Evolutionary conservation across 805 yeast species (phyloP), one percentile per base, ranked within the genome.

Genomic region (Teunomyces tritomae): DNA sequence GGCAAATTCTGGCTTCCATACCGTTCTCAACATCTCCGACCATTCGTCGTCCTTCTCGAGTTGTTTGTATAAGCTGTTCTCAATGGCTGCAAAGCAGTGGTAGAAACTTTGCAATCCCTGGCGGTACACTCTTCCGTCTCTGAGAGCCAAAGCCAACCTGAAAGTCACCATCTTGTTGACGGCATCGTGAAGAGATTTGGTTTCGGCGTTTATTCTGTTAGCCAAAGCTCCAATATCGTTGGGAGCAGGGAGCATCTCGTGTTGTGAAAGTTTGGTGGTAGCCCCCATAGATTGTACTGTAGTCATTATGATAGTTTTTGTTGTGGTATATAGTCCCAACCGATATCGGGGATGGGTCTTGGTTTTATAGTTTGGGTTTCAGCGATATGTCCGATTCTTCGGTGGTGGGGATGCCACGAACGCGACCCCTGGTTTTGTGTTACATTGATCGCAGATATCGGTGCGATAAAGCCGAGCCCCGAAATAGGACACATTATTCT

Each of bases 151-250:
- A 3, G 89, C 89, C 52, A 88, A 75, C 65, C 84, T 84, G 37
- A 86, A 67, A 10, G 85, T 79, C 68, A 88, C 82, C 59, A 80
- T 67, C 52, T 84, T 84, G 63, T 87, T 81, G 46, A 88, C 82
- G 53, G 77, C 78, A 62, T 84, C 82, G 70, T 88, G 96, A 27
- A 76, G 73, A 13, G 72, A 66, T 51, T 83, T 74, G 2, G 96
- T 88, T 58, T 82, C 84, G 42, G 64, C 61, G 64, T 88, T 88
- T 59, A 89, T 88, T 62, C 96, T 73, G 74, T 89, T 89, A 41
- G 84, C 96, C 45, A 88, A 71, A 5, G 96, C 96, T 24, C 91
- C 96, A 13, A 83, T 70, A 61, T 88, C 96, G n/a, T 79, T 78
- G 47, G 85, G 84, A n/a, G 81, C 74, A 2, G 96, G 96, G 28